Percentiles rank a stretch among this genome's conserved stretches.
These are phyloP conservation scores for Ophiostoma montium DNA, from an alignment of 2,329 filamentous ascomycete species.

Conservation along the genomic window DNA sequence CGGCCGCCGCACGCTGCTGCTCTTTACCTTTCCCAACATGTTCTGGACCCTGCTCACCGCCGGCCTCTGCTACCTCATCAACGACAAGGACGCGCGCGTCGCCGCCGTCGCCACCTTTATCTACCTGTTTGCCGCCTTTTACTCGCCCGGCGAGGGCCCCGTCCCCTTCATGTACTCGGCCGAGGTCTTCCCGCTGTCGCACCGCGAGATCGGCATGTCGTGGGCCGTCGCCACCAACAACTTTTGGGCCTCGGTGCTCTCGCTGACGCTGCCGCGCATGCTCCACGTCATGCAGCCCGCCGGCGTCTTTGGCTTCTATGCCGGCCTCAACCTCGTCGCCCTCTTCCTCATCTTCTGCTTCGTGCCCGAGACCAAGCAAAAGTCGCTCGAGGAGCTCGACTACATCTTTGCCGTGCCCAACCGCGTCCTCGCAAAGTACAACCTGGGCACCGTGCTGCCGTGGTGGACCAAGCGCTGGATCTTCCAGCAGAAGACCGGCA, in stretches of 20 bases:
- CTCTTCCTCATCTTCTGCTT: slow-evolving; percentile 43
- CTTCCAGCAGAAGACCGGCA: slow-evolving; percentile 1
- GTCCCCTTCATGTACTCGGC: slow-evolving; percentile 57
- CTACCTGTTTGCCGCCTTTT: slow-evolving; percentile 19
- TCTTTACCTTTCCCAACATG: slow-evolving; percentile 56
- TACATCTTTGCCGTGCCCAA: slow-evolving; percentile 48
- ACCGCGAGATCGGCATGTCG: slow-evolving; percentile 53
- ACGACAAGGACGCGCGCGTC: slow-evolving; percentile 14
- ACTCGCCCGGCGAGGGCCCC: slow-evolving; percentile 40
- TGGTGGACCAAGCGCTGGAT: slow-evolving; percentile 10
- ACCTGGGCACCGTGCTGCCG: slow-evolving; percentile 18
- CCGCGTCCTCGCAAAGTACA: slow-evolving; percentile 14
- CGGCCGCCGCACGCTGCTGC: slow-evolving; percentile 45
- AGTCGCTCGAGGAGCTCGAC: slow-evolving; percentile 44
- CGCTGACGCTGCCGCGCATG: slow-evolving; percentile 24
- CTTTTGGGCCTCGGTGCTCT: slow-evolving; percentile 17
- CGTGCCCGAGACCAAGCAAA: slow-evolving; percentile 47
- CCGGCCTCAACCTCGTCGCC: slow-evolving; percentile 40
- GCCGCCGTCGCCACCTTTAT: slow-evolving; percentile 38
- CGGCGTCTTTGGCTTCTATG: slow-evolving; percentile 37
- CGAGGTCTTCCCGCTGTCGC: slow-evolving; percentile 56
- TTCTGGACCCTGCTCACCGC: slow-evolving; percentile 43
- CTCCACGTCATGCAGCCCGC: slow-evolving; percentile 21
- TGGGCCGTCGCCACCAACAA: slow-evolving; percentile 11
- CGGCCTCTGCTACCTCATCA: slow-evolving; percentile 8